Percentiles rank a stretch among this genome's conserved stretches.
Conservation (phyloP, 495 filamentous ascomycete species). For the Tuber calosporum region DNA sequence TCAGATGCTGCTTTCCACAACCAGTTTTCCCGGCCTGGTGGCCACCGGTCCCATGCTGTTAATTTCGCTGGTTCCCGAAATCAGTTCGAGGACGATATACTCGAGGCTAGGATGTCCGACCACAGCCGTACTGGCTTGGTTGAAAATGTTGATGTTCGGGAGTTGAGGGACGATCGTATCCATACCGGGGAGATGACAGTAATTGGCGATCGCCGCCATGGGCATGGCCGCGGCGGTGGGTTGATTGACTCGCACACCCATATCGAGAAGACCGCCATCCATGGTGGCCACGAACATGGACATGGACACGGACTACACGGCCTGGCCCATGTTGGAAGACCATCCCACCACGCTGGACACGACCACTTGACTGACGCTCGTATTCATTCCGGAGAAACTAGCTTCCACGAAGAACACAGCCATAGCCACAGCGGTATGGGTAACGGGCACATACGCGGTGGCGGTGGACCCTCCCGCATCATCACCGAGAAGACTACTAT, state of each 20-base stretch:
- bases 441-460: constrained; percentile 10
- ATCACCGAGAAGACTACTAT: constrained; percentile 13
- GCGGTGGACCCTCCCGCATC: constrained; percentile 11
- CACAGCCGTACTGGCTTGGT: constrained; percentile 3
- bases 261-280: constrained; percentile 25
- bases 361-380: constrained; percentile 24
- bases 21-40: constrained; percentile 6
- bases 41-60: constrained; percentile 4
- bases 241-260: constrained; percentile 8
- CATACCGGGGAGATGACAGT: constrained; percentile 36
- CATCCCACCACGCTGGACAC: constrained; percentile 14
- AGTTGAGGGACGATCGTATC: constrained; percentile 21
- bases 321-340: constrained; percentile 4
- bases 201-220: constrained; percentile 24
- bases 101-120: not conserved
- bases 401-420: constrained; percentile 21
- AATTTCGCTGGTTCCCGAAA: constrained; percentile 15
- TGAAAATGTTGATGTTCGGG: constrained; percentile 6
- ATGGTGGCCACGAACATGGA: constrained; percentile 22
- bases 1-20: constrained; percentile 10
- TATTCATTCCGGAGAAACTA: constrained; percentile 20
- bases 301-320: constrained; percentile 11
- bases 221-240: constrained; percentile 10
- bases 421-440: constrained; percentile 18
- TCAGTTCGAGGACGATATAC: not conserved